These are phyloP conservation scores for Bryum argenteum DNA, from an alignment of 225 moss, liverwort and hornwort genomes.

Conservation along the genomic window DNA sequence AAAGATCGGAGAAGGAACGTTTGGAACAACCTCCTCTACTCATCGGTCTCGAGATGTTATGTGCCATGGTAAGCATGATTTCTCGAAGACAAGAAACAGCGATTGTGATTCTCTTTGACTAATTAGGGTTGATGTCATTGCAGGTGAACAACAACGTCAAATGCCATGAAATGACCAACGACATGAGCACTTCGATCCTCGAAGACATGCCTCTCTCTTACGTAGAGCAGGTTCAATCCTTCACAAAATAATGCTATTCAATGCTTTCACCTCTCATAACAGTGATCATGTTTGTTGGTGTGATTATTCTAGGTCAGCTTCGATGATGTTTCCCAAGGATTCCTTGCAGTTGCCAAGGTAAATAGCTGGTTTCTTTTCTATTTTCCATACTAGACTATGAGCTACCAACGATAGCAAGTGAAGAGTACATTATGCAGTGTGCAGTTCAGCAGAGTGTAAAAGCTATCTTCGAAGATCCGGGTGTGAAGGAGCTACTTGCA, in stretches of 20 bases:
- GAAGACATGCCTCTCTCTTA: conserved; percentile 71
- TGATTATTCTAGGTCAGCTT: conserved; percentile 60
- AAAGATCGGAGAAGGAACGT: conserved; percentile 56
- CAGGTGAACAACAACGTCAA: conserved; percentile 76
- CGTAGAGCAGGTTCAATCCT: conserved; percentile 60
- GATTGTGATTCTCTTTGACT: background rate
- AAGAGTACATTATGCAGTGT: conserved; percentile 31
- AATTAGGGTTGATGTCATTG: conserved; percentile 1
- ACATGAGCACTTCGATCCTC: conserved; percentile 69
- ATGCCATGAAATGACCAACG: conserved; percentile 73
- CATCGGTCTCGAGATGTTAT: conserved; percentile 66
- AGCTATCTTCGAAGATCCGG: conserved; percentile 78
- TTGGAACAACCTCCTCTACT: conserved; percentile 64
- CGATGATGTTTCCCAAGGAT: conserved; percentile 72
- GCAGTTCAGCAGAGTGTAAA: conserved; percentile 59
- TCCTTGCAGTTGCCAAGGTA: conserved; percentile 73
- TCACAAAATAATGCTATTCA: background rate
- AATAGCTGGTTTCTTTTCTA: background rate
- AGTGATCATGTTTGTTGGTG: background rate
- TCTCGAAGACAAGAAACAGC: background rate
- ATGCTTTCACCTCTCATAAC: background rate
- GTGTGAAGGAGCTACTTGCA: conserved; percentile 71
- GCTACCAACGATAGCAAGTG: background rate
- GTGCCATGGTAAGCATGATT: conserved; percentile 60
- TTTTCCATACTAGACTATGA: background rate